These are phyloP conservation scores for Allodekkera sacchari DNA, from an alignment of 805 yeast genomes.

Conservation along the genomic window DNA sequence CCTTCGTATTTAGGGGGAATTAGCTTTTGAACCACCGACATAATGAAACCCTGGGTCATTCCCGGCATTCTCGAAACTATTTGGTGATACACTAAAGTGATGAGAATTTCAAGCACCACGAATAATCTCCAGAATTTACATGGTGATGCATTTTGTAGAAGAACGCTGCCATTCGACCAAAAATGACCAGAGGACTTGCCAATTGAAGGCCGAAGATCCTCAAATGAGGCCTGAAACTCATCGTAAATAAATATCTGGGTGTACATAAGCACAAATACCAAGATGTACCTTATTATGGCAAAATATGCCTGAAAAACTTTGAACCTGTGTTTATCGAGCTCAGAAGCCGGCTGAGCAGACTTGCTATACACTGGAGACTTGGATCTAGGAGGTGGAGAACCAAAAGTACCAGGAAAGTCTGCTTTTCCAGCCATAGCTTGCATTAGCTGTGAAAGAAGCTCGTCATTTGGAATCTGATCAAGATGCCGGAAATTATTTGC, in stretches of 20 bases:
- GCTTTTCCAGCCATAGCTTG: conserved; percentile 3
- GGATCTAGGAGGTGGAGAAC: too few species aligned
- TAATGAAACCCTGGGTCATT: conserved; percentile 9
- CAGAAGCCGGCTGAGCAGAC: conserved; percentile 2
- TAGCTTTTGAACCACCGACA: conserved; percentile 14
- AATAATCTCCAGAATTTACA: conserved; percentile 17
- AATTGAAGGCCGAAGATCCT: conserved; percentile 4
- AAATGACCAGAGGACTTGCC: conserved; percentile 5
- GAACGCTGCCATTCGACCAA: conserved; percentile 8
- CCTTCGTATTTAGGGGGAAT: conserved; percentile 14
- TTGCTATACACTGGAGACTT: conserved; percentile 1
- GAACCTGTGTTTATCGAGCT: conserved; percentile 1
- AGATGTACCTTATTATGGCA: conserved; percentile 6
- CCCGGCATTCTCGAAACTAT: conserved; percentile 9
- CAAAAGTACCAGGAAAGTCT: too few species aligned
- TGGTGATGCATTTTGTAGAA: conserved; percentile 4
- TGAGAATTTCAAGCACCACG: conserved; percentile 13
- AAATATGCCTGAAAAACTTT: conserved; percentile 1
- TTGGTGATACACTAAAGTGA: conserved; percentile 11
- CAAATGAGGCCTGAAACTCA: conserved; percentile 3
- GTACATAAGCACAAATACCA: conserved; percentile 4
- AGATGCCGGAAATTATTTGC: conserved; percentile 8
- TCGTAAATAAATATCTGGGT: conserved; percentile 1
- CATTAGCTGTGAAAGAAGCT: conserved; percentile 12
- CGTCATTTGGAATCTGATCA: too few species aligned